These are phyloP conservation scores for Citrullus mucosospermus DNA, from an alignment of 306 rosid species.

Conservation along the genomic window DNA sequence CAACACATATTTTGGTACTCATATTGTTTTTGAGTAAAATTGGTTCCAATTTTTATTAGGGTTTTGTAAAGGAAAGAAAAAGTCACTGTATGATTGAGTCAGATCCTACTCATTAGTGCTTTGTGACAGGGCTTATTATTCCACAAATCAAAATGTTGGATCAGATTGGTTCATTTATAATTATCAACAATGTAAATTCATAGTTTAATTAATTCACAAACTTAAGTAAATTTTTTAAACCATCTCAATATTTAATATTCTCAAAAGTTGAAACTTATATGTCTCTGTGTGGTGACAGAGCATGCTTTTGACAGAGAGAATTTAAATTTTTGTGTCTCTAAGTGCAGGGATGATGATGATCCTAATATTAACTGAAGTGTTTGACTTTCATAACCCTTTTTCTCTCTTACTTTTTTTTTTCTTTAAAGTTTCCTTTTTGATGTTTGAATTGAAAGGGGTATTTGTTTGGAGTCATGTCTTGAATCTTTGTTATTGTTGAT, in stretches of 20 bases:
- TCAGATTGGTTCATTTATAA: background rate
- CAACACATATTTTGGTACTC: background rate
- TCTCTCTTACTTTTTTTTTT: background rate
- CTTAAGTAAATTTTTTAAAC: background rate
- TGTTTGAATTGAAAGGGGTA: background rate
- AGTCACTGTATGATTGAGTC: background rate
- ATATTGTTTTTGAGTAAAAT: background rate
- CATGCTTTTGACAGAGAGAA: background rate
- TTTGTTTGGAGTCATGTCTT: background rate
- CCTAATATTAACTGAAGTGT: background rate
- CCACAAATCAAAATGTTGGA: slow-evolving; percentile 6
- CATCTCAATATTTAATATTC: background rate
- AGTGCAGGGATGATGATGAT: background rate
- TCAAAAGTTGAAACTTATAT: background rate
- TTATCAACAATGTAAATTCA: background rate
- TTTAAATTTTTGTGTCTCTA: background rate
- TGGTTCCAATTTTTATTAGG: background rate
- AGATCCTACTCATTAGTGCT: slow-evolving; percentile 7
- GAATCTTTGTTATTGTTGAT: background rate
- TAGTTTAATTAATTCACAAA: background rate
- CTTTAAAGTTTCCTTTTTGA: background rate
- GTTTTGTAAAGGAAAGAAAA: background rate
- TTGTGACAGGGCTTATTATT: background rate
- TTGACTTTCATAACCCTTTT: background rate
- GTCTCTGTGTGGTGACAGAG: background rate